A percentile compares a stretch with the other conserved stretches of the same genome.
Evolutionary conservation across 352 stramenopile genomes (phyloP).

Genomic region (Pythium rhizo-oryzae): DNA sequence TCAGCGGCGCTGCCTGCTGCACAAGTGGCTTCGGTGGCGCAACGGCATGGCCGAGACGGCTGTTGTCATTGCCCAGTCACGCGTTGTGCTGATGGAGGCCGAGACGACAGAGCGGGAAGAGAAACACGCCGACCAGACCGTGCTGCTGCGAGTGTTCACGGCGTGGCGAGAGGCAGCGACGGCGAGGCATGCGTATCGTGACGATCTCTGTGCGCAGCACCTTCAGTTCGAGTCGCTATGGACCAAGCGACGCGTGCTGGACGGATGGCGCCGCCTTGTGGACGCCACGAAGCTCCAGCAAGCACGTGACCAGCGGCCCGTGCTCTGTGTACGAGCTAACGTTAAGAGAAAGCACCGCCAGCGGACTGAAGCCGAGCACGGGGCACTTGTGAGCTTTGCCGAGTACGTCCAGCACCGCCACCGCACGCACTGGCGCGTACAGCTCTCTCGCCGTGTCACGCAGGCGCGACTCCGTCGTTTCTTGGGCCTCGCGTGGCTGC

Average conservation of each 20-base stretch:
- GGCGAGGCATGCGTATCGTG: not conserved
- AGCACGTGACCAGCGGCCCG: not conserved
- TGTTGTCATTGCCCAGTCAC: conserved; percentile 4
- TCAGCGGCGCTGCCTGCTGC: conserved; percentile 2
- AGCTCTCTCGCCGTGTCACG: not conserved
- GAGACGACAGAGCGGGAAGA: conserved; percentile 6
- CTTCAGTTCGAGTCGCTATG: not conserved
- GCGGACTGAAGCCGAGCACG: not conserved
- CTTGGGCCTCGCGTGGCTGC: conserved; percentile 25
- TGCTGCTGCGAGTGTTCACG: conserved; percentile 9
- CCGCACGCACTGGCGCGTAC: conserved; percentile 15
- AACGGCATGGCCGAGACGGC: not conserved
- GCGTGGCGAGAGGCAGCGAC: conserved; percentile 6
- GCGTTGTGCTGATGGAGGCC: conserved; percentile 6
- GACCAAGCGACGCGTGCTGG: not conserved
- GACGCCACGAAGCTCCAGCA: not conserved
- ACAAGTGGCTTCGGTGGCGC: conserved; percentile 11
- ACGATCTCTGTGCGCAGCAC: not conserved
- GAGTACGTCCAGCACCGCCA: conserved; percentile 14
- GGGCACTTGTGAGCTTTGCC: not conserved
- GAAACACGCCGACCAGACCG: not conserved
- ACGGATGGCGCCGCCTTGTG: not conserved
- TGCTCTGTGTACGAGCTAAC: conserved; percentile 11
- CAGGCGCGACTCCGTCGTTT: conserved; percentile 10
- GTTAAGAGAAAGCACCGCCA: no score